Percentiles rank a stretch among this genome's conserved stretches.
Conservation (phyloP, 2,329 filamentous ascomycete genomes). For the Xylaria hypoxylon region DNA sequence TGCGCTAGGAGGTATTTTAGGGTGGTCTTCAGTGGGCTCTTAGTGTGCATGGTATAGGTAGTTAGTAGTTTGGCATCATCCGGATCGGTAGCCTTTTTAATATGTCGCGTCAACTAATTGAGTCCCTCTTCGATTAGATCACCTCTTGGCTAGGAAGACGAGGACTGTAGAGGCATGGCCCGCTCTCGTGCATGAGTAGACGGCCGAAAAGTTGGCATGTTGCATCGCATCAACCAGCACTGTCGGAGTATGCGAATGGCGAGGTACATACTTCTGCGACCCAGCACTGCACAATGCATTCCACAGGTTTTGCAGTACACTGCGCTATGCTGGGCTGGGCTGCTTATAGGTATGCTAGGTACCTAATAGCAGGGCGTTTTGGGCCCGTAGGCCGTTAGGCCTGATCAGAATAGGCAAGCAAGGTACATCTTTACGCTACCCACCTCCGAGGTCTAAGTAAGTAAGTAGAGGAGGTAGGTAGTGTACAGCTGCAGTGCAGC, state of each 20-base stretch:
- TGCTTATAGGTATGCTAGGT: neutral
- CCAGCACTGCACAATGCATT: constrained; percentile 7
- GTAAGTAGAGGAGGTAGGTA: no score
- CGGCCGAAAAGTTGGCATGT: constrained; percentile 38
- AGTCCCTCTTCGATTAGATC: constrained; percentile 27
- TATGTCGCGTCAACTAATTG: constrained; percentile 32
- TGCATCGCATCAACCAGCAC: constrained; percentile 34
- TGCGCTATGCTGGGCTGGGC: constrained; percentile 1
- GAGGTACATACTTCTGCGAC: constrained; percentile 26
- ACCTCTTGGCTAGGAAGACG: constrained; percentile 6
- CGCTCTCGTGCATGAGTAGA: constrained; percentile 40
- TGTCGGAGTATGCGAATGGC: constrained; percentile 37
- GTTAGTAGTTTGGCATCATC: constrained; percentile 25
- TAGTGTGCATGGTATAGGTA: neutral
- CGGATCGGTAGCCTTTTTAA: constrained; percentile 37
- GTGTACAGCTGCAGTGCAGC: neutral
- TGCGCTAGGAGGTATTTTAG: no score
- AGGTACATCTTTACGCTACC: neutral
- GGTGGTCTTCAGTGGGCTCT: neutral
- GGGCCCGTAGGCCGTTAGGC: constrained; percentile 31
- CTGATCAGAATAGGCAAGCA: constrained; percentile 27
- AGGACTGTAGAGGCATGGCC: constrained; percentile 35
- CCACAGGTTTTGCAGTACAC: neutral
- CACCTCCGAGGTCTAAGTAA: neutral
- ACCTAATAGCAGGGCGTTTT: constrained; percentile 23